Evolutionary conservation across 2,329 filamentous ascomycete species (phyloP).

Genomic region (Emericellopsis atlantica): DNA sequence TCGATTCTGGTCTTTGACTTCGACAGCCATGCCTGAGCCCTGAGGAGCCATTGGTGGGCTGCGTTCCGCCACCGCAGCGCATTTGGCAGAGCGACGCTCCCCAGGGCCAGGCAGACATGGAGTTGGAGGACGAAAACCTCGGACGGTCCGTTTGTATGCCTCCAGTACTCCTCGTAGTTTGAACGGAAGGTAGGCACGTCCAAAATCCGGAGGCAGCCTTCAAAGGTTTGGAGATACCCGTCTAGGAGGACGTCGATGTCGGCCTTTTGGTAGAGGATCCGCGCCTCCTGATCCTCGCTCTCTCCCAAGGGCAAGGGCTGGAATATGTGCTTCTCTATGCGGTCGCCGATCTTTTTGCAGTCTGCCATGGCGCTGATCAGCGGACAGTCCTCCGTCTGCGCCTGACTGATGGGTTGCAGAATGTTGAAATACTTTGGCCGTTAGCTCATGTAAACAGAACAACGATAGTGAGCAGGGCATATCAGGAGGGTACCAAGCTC

Average conservation of each 20-base stretch:
- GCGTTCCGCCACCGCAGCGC: constrained; percentile 5
- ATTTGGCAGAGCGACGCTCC: constrained; percentile 9
- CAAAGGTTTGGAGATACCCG: constrained; percentile 26
- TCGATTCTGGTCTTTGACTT: constrained; percentile 7
- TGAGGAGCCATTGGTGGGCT: constrained; percentile 9
- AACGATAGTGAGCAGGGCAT: neutral
- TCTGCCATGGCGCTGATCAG: neutral
- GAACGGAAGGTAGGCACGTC: constrained; percentile 25
- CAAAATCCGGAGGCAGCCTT: constrained; percentile 25
- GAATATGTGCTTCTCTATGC: neutral
- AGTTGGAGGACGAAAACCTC: constrained; percentile 7
- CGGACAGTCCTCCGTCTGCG: neutral
- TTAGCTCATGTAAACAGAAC: neutral
- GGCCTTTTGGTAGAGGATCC: neutral
- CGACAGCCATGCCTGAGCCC: constrained; percentile 9
- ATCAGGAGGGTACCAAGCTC: neutral
- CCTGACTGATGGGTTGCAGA: neutral
- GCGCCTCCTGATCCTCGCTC: neutral
- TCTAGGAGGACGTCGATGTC: constrained; percentile 18
- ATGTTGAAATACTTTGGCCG: neutral
- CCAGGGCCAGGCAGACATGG: constrained; percentile 10
- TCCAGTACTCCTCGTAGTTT: constrained; percentile 14
- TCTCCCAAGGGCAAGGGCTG: neutral
- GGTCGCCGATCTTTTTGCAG: neutral
- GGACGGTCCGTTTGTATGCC: constrained; percentile 7